Percentiles rank a stretch among this genome's conserved stretches.
phyloP scores from a whole-genome alignment of 345 rosid genomes.

The Microcos paniculata region DNA sequence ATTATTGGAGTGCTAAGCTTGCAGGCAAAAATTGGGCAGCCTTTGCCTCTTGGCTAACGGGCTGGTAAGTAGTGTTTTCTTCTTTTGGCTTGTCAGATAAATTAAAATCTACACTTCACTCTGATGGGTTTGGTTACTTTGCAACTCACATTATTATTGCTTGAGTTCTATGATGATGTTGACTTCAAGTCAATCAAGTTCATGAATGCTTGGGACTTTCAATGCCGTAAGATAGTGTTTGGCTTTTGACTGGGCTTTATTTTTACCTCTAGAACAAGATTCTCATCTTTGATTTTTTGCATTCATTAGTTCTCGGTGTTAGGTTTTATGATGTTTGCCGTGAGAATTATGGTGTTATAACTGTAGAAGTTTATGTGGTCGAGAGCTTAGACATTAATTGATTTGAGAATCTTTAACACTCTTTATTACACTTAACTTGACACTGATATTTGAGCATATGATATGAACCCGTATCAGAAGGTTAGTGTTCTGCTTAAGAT shows the following conservation, averaged over 20 bases:
- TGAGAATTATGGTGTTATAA: not conserved
- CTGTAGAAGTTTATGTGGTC: not conserved
- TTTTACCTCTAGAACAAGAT: not conserved
- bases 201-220: not conserved
- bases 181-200: not conserved
- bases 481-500: not conserved
- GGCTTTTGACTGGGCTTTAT: not conserved
- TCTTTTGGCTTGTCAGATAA: not conserved
- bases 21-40: conserved; percentile 93
- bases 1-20: conserved; percentile 99
- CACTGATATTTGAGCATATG: not conserved
- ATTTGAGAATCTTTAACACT: not conserved
- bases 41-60: conserved; percentile 93
- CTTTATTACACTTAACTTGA: not conserved
- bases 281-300: not conserved
- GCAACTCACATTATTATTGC: not conserved
- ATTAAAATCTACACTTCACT: not conserved
- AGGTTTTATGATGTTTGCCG: not conserved
- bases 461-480: not conserved
- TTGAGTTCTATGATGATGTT: not conserved
- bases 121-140: not conserved
- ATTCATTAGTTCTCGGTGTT: not conserved
- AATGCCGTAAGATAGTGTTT: not conserved
- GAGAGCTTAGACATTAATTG: not conserved
- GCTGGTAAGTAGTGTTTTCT: conserved; percentile 53